Base-by-base conservation (phyloP, 176 grass and related monocot species). In the Otatea glauca region DNA sequence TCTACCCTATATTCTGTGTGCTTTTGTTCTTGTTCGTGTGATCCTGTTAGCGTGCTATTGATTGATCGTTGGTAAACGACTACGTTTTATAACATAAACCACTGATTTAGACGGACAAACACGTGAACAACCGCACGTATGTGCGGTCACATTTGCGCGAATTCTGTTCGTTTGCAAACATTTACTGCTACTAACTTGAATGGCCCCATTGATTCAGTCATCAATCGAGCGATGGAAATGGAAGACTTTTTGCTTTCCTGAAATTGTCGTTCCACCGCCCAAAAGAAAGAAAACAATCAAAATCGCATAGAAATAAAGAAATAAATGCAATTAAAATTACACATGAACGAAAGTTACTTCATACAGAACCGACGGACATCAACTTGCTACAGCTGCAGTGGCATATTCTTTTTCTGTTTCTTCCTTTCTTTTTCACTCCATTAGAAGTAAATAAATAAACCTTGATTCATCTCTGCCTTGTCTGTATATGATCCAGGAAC, bases 351-450 rank as follows among this genome's bases (percentile, higher is more conserved):
- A 20, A 54, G 47, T 76, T 12, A 43, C 34, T 43, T 32, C 67
- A 41, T 16, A 29, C 35, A 68, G 6, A 85, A 58, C 23, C 10
- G 4, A 45, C 37, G 35, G 37, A 44, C 35, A 21, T 18, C 29
- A 61, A 55, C 9, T 53, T 55, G 59, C 17, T 74, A 49, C 47
- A 49, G 47, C 47, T 49, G 12, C 44, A 60, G 7, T 5, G 9
- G 38, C 25, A n/a, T 21, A 23, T 56, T 23, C 5, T 16, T 50
- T 70, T 59, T 60, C 18, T 35, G 39, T 24, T 78, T 18, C 50
- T 59, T 56, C 69, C 74, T 69, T n/a, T 69, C 72, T 2, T 56
- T 77, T 44, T 85, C 64, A 18, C 41, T 77, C 24, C 23, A 35
- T 47, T 58, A 0, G 16, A 20, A 12, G 48, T 42, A 45, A 49